Evolutionary conservation across 2,329 filamentous ascomycete genomes (phyloP).

Genomic region (Myriosclerotinia scirpicola): DNA sequence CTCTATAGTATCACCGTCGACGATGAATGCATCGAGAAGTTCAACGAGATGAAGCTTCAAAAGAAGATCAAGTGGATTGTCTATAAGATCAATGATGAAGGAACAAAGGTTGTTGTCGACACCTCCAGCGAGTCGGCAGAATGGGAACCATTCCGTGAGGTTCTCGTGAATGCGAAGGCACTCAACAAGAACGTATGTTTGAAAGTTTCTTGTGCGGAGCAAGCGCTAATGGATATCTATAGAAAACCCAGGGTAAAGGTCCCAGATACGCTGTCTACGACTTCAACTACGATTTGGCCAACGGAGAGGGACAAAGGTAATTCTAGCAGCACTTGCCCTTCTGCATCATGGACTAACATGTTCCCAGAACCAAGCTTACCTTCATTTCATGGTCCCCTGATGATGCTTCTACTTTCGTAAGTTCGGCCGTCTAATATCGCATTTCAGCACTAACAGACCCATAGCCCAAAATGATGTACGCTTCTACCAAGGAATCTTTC

Average conservation of each 20-base stretch:
- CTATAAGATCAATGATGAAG: conserved; percentile 82
- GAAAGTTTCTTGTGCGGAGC: neutral
- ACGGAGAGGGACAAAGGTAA: conserved; percentile 71
- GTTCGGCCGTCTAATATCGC: neutral
- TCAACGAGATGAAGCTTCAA: conserved; percentile 80
- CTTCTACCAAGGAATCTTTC: conserved; percentile 82
- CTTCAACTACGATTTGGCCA: conserved; percentile 72
- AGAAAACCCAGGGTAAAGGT: conserved; percentile 63
- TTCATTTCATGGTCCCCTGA: conserved; percentile 81
- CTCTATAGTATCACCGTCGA: conserved; percentile 65
- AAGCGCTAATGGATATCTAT: conserved; percentile 23
- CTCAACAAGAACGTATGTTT: conserved; percentile 65
- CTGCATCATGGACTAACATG: conserved; percentile 28
- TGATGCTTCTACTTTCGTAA: conserved; percentile 69
- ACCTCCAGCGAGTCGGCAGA: conserved; percentile 65
- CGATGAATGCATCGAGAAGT: conserved; percentile 67
- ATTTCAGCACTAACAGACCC: conserved; percentile 1
- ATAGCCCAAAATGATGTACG: conserved; percentile 87
- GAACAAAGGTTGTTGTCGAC: conserved; percentile 80
- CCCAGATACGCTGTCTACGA: conserved; percentile 85
- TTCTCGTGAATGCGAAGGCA: conserved; percentile 70
- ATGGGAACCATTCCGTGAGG: conserved; percentile 73
- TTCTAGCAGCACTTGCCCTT: conserved; percentile 33
- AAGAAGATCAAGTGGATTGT: conserved; percentile 85
- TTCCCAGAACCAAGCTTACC: conserved; percentile 68